Conservation (phyloP, 2,329 filamentous ascomycete genomes). For the Canariomyces notabilis region DNA sequence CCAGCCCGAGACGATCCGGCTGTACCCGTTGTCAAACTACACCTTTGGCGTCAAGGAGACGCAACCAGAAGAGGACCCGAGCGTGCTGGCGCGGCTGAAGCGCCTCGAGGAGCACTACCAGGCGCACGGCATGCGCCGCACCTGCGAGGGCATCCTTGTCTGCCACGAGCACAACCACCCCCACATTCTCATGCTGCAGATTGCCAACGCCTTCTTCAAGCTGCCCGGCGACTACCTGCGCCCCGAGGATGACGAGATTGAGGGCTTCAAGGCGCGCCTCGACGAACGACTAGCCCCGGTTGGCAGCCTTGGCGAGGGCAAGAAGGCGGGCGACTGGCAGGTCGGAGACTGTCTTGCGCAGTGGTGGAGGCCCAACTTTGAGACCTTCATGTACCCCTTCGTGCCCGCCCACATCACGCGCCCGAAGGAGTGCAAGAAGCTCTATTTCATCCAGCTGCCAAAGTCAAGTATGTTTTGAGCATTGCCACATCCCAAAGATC, state of each 20-base stretch:
- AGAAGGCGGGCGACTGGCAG: constrained; percentile 83
- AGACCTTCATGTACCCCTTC: constrained; percentile 99
- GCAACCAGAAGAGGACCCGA: constrained; percentile 95
- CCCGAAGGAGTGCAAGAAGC: constrained; percentile 98
- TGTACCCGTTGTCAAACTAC: constrained; percentile 96
- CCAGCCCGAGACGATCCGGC: constrained; percentile 81
- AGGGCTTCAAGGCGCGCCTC: constrained; percentile 88
- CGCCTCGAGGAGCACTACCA: constrained; percentile 94
- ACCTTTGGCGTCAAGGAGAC: constrained; percentile 98
- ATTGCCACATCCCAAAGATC: neutral
- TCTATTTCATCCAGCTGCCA: constrained; percentile 94
- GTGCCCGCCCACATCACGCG: constrained; percentile 92
- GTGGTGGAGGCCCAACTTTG: constrained; percentile 99
- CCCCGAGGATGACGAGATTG: constrained; percentile 83
- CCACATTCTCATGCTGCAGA: constrained; percentile 98
- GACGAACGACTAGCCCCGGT: constrained; percentile 92
- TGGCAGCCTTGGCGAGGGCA: constrained; percentile 78
- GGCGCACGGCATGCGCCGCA: constrained; percentile 90
- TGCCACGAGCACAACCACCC: constrained; percentile 99
- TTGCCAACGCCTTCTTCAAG: constrained; percentile 99
- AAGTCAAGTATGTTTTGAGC: constrained; percentile 72
- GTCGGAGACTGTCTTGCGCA: constrained; percentile 92
- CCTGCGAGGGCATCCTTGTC: constrained; percentile 92
- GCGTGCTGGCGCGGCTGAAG: constrained; percentile 85
- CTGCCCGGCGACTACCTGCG: constrained; percentile 92